Percentiles rank a stretch among this genome's conserved stretches.
Conservation (phyloP, 2,329 filamentous ascomycete species). For the Cyanodermella asteris region DNA sequence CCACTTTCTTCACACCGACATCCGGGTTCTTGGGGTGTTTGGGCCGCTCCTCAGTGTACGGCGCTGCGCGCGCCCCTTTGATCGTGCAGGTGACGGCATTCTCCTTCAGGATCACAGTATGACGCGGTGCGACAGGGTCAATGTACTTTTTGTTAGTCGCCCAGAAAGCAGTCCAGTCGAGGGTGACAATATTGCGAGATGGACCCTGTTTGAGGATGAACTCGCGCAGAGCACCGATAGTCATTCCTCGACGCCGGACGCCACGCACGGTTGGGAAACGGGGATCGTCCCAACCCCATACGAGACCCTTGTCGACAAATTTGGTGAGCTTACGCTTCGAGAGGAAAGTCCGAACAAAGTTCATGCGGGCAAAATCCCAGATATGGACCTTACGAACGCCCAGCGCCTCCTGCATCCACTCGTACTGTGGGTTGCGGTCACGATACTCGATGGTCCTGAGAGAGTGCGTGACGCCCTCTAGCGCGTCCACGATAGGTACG, state of each 20-base stretch:
- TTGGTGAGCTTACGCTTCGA: constrained; percentile 31
- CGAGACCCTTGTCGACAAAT: constrained; percentile 23
- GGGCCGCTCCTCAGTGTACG: constrained; percentile 52
- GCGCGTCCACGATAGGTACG: constrained; percentile 39
- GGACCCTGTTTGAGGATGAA: constrained; percentile 29
- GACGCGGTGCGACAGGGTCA: constrained; percentile 51
- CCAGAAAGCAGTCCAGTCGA: constrained; percentile 28
- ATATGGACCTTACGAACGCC: constrained; percentile 24
- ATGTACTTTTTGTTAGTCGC: constrained; percentile 58
- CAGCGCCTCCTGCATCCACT: constrained; percentile 27
- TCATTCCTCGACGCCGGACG: constrained; percentile 27
- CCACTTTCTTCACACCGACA: constrained; percentile 68
- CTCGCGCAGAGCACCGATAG: constrained; percentile 24
- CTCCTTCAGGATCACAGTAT: constrained; percentile 50
- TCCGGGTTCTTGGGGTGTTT: constrained; percentile 78
- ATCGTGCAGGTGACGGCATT: constrained; percentile 50
- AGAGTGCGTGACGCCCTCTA: constrained; percentile 43
- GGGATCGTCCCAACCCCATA: constrained; percentile 30
- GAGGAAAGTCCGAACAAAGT: constrained; percentile 27
- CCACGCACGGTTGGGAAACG: constrained; percentile 29
- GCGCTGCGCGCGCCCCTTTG: constrained; percentile 38
- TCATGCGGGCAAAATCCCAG: constrained; percentile 31
- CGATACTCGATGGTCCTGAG: constrained; percentile 40
- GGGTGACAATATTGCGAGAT: constrained; percentile 25
- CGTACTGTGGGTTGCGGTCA: constrained; percentile 29